Conservation (phyloP, 345 rosid species). For the Sisymbrium altissimum region DNA sequence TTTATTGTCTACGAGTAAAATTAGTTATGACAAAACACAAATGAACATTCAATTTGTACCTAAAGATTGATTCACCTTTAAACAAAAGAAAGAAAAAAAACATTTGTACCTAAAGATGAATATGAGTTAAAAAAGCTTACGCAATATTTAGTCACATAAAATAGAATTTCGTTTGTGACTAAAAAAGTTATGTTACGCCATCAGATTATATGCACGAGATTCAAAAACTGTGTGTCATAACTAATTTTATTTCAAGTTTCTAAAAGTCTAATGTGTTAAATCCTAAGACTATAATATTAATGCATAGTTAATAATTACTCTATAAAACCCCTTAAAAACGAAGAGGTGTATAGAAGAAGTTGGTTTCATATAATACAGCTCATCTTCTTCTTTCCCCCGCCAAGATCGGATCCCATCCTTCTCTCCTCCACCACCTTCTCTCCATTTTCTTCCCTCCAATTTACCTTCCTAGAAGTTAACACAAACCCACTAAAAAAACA, state of each 20-base stretch:
- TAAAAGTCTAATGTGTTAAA: background rate
- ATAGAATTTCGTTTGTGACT: background rate
- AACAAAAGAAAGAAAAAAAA: too few relatives aligned
- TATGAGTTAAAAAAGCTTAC: background rate
- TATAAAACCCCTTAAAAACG: background rate
- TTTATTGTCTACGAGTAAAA: background rate
- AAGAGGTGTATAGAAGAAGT: conserved; percentile 3
- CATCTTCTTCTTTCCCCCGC: conserved; percentile 21
- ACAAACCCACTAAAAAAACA: conserved; percentile 11
- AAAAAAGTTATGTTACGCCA: background rate
- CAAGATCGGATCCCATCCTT: conserved; percentile 24
- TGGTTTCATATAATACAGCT: conserved; percentile 22
- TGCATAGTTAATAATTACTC: background rate
- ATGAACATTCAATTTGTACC: background rate
- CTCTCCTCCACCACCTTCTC: conserved; percentile 32
- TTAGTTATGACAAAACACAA: background rate
- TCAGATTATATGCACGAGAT: conserved; percentile 5
- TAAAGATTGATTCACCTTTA: background rate
- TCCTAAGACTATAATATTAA: background rate
- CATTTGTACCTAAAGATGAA: background rate
- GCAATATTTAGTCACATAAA: background rate
- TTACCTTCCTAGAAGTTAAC: conserved; percentile 15
- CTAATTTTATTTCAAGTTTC: background rate
- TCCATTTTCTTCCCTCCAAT: conserved; percentile 27
- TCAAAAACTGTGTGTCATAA: background rate